A percentile compares a stretch with the other conserved stretches of the same genome.
These are phyloP conservation scores for Hypholoma sublateritium DNA, from an alignment of 768 basidiomycete species.

Conservation along the genomic window DNA sequence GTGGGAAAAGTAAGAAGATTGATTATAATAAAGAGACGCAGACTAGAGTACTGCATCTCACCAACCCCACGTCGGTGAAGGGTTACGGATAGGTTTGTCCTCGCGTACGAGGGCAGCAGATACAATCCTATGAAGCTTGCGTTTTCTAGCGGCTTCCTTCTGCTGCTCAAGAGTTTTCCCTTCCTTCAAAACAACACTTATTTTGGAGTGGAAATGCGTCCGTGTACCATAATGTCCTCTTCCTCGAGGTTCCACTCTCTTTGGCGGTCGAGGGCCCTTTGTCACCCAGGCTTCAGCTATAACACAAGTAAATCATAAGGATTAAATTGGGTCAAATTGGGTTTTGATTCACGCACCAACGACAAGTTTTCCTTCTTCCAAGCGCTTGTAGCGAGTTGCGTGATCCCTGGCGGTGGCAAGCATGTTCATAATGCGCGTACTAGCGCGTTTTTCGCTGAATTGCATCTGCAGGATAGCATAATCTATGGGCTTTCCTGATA, in stretches of 20 bases:
- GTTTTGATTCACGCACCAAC: slow-evolving; percentile 62
- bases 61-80: slow-evolving; percentile 76
- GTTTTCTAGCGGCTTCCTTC: slow-evolving; percentile 58
- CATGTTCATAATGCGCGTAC: slow-evolving; percentile 85
- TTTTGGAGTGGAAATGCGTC: slow-evolving; percentile 69
- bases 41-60: slow-evolving; percentile 33
- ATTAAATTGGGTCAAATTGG: background rate
- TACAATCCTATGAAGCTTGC: slow-evolving; percentile 73
- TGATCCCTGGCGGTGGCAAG: slow-evolving; percentile 85
- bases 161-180: slow-evolving; percentile 76
- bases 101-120: slow-evolving; percentile 81
- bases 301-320: background rate
- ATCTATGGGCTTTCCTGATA: slow-evolving; percentile 90
- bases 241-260: slow-evolving; percentile 78
- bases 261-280: slow-evolving; percentile 67
- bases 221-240: slow-evolving; percentile 80
- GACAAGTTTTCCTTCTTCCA: slow-evolving; percentile 70
- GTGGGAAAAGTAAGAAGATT: background rate
- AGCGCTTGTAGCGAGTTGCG: slow-evolving; percentile 73
- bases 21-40: slow-evolving; percentile 5
- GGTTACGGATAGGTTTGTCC: slow-evolving; percentile 76
- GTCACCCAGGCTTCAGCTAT: slow-evolving; percentile 93
- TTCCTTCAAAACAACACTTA: slow-evolving; percentile 77
- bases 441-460: slow-evolving; percentile 91
- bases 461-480: slow-evolving; percentile 96